Percentiles rank a stretch among this genome's conserved stretches.
phyloP scores from a whole-genome alignment of 345 rosid genomes.

The Gossypium ekmanianum region DNA sequence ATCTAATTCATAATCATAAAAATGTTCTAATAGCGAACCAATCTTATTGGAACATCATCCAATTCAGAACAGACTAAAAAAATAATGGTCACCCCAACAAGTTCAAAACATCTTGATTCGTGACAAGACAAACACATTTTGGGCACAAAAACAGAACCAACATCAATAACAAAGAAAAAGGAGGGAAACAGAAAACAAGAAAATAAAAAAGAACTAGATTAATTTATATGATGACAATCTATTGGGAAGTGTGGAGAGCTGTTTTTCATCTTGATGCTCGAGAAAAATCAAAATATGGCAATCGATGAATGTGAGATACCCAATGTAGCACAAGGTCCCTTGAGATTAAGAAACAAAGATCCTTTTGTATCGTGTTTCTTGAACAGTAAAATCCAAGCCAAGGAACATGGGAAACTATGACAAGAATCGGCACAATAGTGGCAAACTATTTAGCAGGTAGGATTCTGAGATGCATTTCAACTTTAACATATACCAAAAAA shows the following conservation, averaged over 20 bases:
- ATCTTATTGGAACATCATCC: background rate
- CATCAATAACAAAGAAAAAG: background rate
- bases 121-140: background rate
- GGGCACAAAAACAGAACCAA: background rate
- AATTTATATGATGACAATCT: background rate
- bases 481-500: background rate
- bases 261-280: background rate
- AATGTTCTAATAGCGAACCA: background rate
- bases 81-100: background rate
- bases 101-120: background rate
- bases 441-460: background rate
- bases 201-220: background rate
- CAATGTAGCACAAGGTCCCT: background rate
- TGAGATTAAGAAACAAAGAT: slow-evolving; percentile 7
- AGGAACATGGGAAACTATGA: background rate
- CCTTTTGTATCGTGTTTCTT: background rate
- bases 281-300: background rate
- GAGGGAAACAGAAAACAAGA: background rate
- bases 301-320: background rate
- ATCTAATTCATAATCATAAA: background rate
- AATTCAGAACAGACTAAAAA: background rate
- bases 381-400: background rate
- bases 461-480: background rate
- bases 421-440: background rate
- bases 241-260: background rate